Evolutionary conservation across 1,139 yeast genomes (phyloP), one percentile per base, ranked within the genome.

Genomic region (Scheffersomyces illinoinensis): DNA sequence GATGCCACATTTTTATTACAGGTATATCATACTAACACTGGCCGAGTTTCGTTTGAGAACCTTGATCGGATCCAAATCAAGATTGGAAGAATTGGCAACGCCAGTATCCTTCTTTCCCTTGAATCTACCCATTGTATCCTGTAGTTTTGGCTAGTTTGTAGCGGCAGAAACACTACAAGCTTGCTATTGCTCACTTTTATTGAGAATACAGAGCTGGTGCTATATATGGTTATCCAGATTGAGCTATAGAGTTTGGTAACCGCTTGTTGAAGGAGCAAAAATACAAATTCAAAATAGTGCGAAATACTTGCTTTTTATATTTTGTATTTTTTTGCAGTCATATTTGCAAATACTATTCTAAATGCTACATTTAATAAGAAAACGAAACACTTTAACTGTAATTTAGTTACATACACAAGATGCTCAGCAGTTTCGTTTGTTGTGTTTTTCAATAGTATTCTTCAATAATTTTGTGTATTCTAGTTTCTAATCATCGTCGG

Each of bases 401-500:
- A 10, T 33, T 2, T 33, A 33, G 43, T 4, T 33, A 14, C 12
- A 26, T 10, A 8, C 8, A 26, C 12, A 2, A 10, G 43, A 4
- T 2, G 43, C 43, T 14, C 10, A 4, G 21, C 6, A 6, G 33
- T 24, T 24, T 24, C 10, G 10, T 24, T 4, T 8, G 7, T 24
- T 2, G 17, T 47, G 50, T 10, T 5, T 18, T 47, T 5, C 18
- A 17, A 17, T 47, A 18, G n/a, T 46, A 46, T 46, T 14, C 50
- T 18, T 47, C 50, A 43, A 46, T 51, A 26, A 21, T 56, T 47
- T 46, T 43, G 33, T 21, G 50, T 21, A 19, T 56, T 56, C 17
- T 33, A 33, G 14, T 12, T 7, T 63, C 17, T 57, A 48, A 21
- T 62, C 68, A 8, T 59, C 54, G n/a, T 63, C 68, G 61, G 65